Percentiles rank a stretch among this genome's conserved stretches.
Conservation (phyloP, 148 eudicot species). For the Gaultheria prostrata region DNA sequence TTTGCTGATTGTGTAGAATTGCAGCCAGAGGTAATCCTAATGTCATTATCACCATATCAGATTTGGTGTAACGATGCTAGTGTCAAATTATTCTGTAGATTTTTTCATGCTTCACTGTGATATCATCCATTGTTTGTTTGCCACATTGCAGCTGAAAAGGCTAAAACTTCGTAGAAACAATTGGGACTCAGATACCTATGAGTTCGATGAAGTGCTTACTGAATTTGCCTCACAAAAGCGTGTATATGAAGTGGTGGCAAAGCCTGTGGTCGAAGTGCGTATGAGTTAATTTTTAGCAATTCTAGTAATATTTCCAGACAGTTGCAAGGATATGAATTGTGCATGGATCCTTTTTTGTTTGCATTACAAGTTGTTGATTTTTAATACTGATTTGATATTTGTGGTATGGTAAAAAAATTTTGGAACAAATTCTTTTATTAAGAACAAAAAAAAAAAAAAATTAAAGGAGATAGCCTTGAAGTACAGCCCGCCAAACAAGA, state of each 20-base stretch:
- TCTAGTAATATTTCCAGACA: not conserved
- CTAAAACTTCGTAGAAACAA: constrained; percentile 82
- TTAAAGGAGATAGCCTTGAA: no score
- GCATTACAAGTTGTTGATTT: not conserved
- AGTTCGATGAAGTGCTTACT: constrained; percentile 91
- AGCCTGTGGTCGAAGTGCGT: constrained; percentile 88
- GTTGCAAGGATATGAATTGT: not conserved
- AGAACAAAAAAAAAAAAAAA: no score
- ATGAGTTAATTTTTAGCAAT: constrained; percentile 6
- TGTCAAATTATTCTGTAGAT: not conserved
- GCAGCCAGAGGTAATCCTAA: constrained; percentile 70
- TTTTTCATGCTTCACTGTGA: not conserved
- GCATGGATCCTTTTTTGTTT: not conserved
- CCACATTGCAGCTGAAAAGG: constrained; percentile 67
- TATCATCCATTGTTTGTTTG: not conserved
- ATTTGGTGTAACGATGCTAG: not conserved
- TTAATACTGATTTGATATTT: not conserved
- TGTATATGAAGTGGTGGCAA: constrained; percentile 93
- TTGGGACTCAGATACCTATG: constrained; percentile 92
- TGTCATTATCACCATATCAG: not conserved
- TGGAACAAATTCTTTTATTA: no score
- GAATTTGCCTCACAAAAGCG: constrained; percentile 96
- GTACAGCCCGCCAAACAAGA: no score
- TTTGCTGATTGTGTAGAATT: constrained; percentile 96
- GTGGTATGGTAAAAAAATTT: not conserved